Base-by-base conservation (phyloP, 2,329 filamentous ascomycete genomes). In the Chrysoporthe austroafricana region DNA sequence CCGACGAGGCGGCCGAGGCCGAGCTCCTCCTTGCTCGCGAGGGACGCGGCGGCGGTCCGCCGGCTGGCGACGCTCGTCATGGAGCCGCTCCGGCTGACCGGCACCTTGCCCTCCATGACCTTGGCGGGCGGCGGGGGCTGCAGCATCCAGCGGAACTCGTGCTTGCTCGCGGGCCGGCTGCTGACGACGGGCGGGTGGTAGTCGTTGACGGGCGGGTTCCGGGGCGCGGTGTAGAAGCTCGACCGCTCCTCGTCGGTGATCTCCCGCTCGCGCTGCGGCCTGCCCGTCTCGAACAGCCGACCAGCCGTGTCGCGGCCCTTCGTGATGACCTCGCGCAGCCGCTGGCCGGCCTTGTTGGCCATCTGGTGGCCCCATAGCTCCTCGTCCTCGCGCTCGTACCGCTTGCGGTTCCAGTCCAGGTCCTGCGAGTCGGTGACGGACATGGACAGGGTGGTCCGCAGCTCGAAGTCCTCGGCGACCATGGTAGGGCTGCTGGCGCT, bases 51-150 rank as follows among this genome's bases (percentile, higher is more conserved):
- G 1, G 82, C 85, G 9, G 63, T 65, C 18, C 54, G 79, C 58
- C 80, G 79, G 66, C 83, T 87, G 32, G 82, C 78, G 59, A 81
- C 82, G 73, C 84, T 88, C 52, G 79, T 82, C 46, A 84, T 82
- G 74, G 88, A 91, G 46, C 82, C 82, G 71, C 87, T 90, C 64
- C 89, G 82, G 73, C 85, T 87, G 26, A 91, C 89, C 42, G 88
- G 87, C 46, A 92, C 87, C 77, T 94, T 96, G 72, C 94, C 94
- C 71, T 91, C 91, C 94, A 97, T 97, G 69, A 97, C 85, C 77
- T 91, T 94, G 66, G 94, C 93, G 44, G 90, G 88, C n/a, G 94
- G 94, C 1, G 94, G 93, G 2, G 94, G 94, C 75, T 97, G 93
- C 63, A 97, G 82, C 94, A 97, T 97, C 94, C 94, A 97, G 74